Percentiles rank a stretch among this genome's conserved stretches.
Conservation (phyloP, 2,329 filamentous ascomycete species). For the Paecilomyces sp. region DNA sequence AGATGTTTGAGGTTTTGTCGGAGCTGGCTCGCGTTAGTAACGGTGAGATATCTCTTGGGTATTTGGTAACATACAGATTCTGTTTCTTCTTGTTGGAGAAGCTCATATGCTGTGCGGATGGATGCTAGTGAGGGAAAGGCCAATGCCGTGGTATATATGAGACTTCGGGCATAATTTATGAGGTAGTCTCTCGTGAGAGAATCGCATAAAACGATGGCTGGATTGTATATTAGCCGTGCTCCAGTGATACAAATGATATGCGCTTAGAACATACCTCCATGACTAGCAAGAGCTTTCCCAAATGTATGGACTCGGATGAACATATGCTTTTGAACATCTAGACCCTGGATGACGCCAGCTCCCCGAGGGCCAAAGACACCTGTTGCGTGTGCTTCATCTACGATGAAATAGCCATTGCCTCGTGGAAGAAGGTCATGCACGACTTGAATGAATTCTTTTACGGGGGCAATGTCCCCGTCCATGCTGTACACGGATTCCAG, state of each 20-base stretch:
- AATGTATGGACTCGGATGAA: constrained; percentile 47
- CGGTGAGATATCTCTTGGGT: not conserved
- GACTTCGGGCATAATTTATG: constrained; percentile 66
- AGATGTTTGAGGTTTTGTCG: constrained; percentile 35
- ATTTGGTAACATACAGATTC: constrained; percentile 28
- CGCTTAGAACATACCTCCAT: constrained; percentile 51
- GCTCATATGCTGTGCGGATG: constrained; percentile 52
- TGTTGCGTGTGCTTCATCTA: constrained; percentile 52
- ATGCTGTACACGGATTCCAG: constrained; percentile 73
- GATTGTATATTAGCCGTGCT: constrained; percentile 6
- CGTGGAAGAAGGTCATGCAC: constrained; percentile 50
- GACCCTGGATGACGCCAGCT: constrained; percentile 41
- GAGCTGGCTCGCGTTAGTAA: constrained; percentile 1
- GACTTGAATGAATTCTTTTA: constrained; percentile 53
- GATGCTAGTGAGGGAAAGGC: constrained; percentile 54
- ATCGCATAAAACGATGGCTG: constrained; percentile 58
- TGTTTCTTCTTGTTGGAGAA: constrained; percentile 47
- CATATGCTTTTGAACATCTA: constrained; percentile 45
- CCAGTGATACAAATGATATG: constrained; percentile 4
- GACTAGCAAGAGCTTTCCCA: constrained; percentile 51
- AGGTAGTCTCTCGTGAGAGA: constrained; percentile 55
- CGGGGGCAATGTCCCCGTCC: constrained; percentile 67
- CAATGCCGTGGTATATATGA: constrained; percentile 69
- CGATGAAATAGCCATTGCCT: constrained; percentile 49
- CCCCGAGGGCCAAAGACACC: constrained; percentile 46